Base-by-base conservation (phyloP, 108 stramenopile genomes). In the Nitzschia palea region DNA sequence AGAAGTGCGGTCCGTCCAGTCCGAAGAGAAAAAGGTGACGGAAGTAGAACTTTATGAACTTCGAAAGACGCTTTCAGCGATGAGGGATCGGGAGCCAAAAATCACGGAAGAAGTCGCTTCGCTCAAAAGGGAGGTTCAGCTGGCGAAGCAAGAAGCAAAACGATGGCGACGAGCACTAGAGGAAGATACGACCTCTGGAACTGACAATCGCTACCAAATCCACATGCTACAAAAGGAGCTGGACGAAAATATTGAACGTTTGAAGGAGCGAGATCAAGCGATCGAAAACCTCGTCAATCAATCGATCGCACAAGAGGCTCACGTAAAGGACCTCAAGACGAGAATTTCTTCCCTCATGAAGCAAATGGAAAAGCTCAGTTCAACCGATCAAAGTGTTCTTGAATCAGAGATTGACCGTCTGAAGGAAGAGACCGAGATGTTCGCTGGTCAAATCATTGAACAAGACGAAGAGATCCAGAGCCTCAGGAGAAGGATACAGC, bases 371-470 rank as follows among this genome's bases (percentile, higher is more conserved):
- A 55, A 34, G 3, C 40, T 65, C 12, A 42, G 65, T 6, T 26
- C 32, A 2, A 20, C 40, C 20, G 23, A 28, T 14, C 34, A 22
- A 17, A 44, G 22, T 23, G 52, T 15, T 25, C 58, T 34, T 23
- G 58, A 58, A 69, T 74, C 52, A 18, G 91, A 92, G 48, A 65
- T 84, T 14, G 36, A 62, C 18, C 75, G 86, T 36, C 62, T 93
- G 35, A 80, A 84, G 44, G 79, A 86, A 23, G 91, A 93, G 62
- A 88, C 73, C 55, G 91, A 93, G 65, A 89, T 93, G 29, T 93
- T 93, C 73, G 91, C 91, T 17, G 85, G 81, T 17, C 91, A 93
- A 74, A 86, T 93, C 25, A 89, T 93, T 56, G 91, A 93, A 47
- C 88, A 87, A 58, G 91, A 93, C 60, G 86, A 80, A 74, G 88